Evolutionary conservation across 2,329 filamentous ascomycete species (phyloP).

Genomic region (Teratosphaeria gauchensis): DNA sequence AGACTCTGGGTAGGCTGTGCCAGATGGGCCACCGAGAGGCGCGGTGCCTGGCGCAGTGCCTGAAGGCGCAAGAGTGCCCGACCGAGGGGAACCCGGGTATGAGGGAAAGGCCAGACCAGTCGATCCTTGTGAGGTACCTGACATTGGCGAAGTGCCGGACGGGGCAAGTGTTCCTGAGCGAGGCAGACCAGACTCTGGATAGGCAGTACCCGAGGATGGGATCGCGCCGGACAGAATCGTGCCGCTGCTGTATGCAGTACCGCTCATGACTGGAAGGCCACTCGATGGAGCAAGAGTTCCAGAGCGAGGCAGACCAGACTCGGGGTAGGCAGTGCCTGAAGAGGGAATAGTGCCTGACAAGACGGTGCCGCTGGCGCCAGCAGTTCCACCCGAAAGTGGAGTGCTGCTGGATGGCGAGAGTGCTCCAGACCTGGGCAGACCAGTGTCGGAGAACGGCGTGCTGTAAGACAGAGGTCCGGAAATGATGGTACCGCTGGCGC

Average conservation of each 20-base stretch:
- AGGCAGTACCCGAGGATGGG: not conserved
- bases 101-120: too few relatives aligned
- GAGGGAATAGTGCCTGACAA: not conserved
- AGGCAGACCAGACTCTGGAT: not conserved
- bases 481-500: constrained; percentile 1
- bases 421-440: not conserved
- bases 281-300: not conserved
- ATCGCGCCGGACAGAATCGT: not conserved
- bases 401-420: not conserved
- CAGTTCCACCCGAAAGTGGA: not conserved
- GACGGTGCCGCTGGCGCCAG: not conserved
- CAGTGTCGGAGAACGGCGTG: not conserved
- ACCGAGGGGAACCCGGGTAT: too few relatives aligned
- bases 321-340: not conserved
- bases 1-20: not conserved
- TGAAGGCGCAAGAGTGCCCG: not conserved
- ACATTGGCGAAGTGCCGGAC: not conserved
- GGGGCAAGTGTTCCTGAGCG: not conserved
- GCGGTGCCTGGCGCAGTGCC: not conserved
- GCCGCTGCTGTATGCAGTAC: not conserved
- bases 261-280: not conserved
- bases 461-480: not conserved
- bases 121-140: too few relatives aligned
- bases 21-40: not conserved
- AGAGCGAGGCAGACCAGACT: not conserved